Evolutionary conservation across 192 early-diverging fungal genomes (phyloP).

Genomic region (Coemansia sp.): DNA sequence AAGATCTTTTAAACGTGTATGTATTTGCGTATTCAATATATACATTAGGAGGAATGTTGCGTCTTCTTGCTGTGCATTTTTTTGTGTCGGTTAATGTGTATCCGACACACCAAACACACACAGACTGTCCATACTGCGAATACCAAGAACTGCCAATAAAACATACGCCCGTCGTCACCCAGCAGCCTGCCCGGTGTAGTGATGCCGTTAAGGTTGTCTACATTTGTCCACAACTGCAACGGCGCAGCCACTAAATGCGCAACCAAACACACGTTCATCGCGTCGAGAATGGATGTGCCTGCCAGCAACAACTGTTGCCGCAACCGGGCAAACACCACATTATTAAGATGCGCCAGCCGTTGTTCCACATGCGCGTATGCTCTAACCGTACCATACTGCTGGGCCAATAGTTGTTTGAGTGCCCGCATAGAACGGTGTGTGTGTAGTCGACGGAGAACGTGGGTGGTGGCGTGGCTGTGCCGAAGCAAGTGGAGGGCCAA

Average conservation of each 20-base stretch:
- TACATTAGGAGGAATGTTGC: background rate
- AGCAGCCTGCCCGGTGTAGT: conserved; percentile 15
- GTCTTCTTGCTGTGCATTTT: background rate
- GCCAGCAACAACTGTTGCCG: background rate
- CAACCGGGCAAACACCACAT: conserved; percentile 6
- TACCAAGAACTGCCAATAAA: conserved; percentile 15
- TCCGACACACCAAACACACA: background rate
- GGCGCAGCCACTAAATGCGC: conserved; percentile 6
- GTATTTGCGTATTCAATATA: background rate
- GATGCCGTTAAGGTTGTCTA: conserved; percentile 34
- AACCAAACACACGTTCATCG: conserved; percentile 7
- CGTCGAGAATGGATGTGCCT: background rate
- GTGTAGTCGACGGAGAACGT: background rate
- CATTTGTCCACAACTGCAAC: conserved; percentile 21
- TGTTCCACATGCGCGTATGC: conserved; percentile 3
- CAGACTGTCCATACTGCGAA: conserved; percentile 1
- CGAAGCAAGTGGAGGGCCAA: background rate
- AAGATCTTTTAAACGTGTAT: conserved; percentile 25
- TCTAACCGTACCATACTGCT: background rate
- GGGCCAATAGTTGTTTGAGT: background rate
- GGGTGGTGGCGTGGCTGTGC: background rate
- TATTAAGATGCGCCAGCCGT: background rate
- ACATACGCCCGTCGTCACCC: conserved; percentile 1
- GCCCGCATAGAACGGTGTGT: background rate
- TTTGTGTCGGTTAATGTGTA: background rate